Percentiles rank a stretch among this genome's conserved stretches.
Evolutionary conservation across 2,329 filamentous ascomycete genomes (phyloP).

Genomic region (Verticillium alfalfae): DNA sequence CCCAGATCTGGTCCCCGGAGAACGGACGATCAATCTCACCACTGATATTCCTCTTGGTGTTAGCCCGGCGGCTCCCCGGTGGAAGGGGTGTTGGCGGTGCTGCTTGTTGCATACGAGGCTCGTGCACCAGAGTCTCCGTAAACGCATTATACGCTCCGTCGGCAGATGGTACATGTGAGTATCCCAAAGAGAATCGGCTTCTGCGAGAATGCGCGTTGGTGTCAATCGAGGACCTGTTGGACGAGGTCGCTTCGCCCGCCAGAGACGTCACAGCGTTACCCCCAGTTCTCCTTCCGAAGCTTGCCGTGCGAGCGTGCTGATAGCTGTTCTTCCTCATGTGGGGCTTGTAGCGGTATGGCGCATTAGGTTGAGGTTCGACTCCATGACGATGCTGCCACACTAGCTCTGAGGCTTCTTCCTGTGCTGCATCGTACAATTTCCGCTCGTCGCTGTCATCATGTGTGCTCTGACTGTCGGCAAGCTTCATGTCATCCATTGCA

Average conservation of each 20-base stretch:
- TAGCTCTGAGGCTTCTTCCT: slow-evolving; percentile 72
- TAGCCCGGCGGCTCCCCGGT: slow-evolving; percentile 45
- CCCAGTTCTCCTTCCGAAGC: neutral
- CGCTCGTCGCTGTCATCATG: slow-evolving; percentile 46
- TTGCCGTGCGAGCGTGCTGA: slow-evolving; percentile 48
- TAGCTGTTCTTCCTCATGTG: slow-evolving; percentile 69
- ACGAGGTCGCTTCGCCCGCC: slow-evolving; percentile 21
- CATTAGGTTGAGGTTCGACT: slow-evolving; percentile 48
- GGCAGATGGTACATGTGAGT: neutral
- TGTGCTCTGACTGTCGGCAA: slow-evolving; percentile 31
- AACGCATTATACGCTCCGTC: neutral
- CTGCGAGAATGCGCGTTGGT: slow-evolving; percentile 32
- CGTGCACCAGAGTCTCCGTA: neutral
- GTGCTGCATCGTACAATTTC: slow-evolving; percentile 61
- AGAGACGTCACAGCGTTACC: slow-evolving; percentile 37
- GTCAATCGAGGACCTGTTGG: slow-evolving; percentile 43
- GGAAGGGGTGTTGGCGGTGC: neutral
- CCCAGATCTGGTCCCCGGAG: slow-evolving; percentile 78
- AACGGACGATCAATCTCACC: slow-evolving; percentile 63
- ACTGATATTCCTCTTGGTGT: slow-evolving; percentile 64
- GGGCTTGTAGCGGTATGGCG: slow-evolving; percentile 61
- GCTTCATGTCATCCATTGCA: slow-evolving; percentile 69
- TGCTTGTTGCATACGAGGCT: neutral
- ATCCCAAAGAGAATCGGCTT: slow-evolving; percentile 18
- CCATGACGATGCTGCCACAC: slow-evolving; percentile 72